Conservation (phyloP, 257 asterid species). For the Solanum rostratum region DNA sequence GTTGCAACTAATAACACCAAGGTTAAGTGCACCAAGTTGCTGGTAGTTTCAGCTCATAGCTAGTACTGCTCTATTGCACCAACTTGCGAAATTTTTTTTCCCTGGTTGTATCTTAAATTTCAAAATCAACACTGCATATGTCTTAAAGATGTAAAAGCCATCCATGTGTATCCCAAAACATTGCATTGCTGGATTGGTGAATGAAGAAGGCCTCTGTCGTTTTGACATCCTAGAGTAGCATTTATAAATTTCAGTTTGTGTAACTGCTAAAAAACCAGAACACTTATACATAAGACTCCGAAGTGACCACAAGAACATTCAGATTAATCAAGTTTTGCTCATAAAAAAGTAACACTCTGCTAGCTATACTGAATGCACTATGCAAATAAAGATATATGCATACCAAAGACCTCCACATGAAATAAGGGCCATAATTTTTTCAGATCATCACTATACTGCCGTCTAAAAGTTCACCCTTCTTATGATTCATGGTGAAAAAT, state of each 20-base stretch:
- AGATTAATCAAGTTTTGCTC: background rate
- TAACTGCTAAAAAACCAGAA: background rate
- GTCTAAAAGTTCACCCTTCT: background rate
- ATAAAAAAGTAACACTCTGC: background rate
- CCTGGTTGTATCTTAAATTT: background rate
- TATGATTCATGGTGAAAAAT: background rate
- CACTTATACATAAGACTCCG: background rate
- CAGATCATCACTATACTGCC: background rate
- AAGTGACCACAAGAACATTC: background rate
- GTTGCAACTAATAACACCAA: background rate
- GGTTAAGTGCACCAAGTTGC: background rate
- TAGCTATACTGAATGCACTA: background rate
- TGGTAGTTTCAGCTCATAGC: background rate
- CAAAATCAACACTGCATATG: background rate
- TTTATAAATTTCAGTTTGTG: background rate
- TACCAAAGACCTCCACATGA: background rate
- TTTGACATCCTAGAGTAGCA: background rate
- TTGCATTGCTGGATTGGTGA: background rate
- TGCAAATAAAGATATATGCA: background rate
- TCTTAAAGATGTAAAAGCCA: background rate
- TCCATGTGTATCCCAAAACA: background rate
- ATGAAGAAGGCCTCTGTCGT: background rate
- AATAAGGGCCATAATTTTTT: background rate
- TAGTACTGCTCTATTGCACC: background rate
- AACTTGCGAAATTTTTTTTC: background rate